phyloP scores from a whole-genome alignment of 2,329 filamentous ascomycete species.

The Monosporascus cannonballus region DNA sequence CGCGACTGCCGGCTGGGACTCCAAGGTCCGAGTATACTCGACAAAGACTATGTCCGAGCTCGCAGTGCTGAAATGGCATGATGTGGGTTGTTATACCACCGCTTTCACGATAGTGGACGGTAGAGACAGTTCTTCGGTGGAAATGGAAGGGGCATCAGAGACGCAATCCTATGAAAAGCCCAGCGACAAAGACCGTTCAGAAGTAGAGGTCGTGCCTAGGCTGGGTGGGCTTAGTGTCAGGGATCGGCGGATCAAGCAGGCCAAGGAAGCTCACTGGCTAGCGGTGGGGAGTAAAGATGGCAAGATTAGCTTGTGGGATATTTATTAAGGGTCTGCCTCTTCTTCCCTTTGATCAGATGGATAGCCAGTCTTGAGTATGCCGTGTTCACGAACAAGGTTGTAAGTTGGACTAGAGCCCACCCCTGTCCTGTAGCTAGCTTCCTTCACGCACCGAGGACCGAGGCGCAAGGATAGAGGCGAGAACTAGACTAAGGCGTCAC shows the following conservation, averaged over 20 bases:
- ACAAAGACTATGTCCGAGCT: conserved; percentile 76
- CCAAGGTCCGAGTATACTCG: conserved; percentile 73
- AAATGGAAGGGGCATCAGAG: conserved; percentile 1
- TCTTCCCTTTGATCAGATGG: background rate
- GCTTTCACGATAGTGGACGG: conserved; percentile 55
- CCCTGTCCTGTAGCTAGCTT: too few relatives aligned
- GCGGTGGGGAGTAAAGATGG: conserved; percentile 91
- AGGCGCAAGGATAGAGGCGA: too few relatives aligned
- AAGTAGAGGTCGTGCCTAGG: conserved; percentile 9
- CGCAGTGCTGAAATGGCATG: conserved; percentile 92
- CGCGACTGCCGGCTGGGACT: conserved; percentile 91
- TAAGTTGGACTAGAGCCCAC: too few relatives aligned
- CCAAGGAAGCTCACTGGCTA: conserved; percentile 76
- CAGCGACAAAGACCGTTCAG: too few relatives aligned
- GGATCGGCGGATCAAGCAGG: conserved; percentile 56
- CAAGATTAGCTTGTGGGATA: conserved; percentile 91
- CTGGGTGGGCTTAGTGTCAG: conserved; percentile 46
- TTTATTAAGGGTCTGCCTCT: conserved; percentile 52
- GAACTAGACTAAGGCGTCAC: too few relatives aligned
- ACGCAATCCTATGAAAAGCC: too few relatives aligned
- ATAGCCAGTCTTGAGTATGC: too few relatives aligned
- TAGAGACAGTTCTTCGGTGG: conserved; percentile 3
- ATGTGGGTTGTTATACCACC: conserved; percentile 76
- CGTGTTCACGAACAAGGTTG: too few relatives aligned
- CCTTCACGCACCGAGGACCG: too few relatives aligned